Evolutionary conservation across 768 basidiomycete genomes (phyloP).

Genomic region (Leccinellum luteum): DNA sequence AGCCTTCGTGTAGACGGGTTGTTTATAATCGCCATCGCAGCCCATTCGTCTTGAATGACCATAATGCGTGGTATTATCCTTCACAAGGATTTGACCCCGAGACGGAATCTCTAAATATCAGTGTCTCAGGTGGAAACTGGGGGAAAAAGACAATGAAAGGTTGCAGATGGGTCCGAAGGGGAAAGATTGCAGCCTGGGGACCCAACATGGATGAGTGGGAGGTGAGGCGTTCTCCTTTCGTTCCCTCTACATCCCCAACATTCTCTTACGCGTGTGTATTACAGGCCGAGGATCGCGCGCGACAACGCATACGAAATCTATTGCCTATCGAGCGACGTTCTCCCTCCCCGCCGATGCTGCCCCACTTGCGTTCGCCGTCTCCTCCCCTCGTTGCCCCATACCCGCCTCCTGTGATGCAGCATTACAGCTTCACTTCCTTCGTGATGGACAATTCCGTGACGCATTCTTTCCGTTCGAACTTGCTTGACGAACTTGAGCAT

Average conservation of each 20-base stretch:
- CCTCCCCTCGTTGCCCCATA: conserved; percentile 80
- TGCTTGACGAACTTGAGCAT: conserved; percentile 77
- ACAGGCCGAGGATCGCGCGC: conserved; percentile 80
- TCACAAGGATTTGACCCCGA: conserved; percentile 71
- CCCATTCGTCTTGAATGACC: conserved; percentile 61
- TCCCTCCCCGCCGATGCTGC: conserved; percentile 67
- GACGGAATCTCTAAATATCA: conserved; percentile 50
- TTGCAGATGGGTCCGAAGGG: conserved; percentile 79
- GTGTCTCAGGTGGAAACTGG: conserved; percentile 71
- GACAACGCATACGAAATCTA: conserved; percentile 72
- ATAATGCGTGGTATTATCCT: conserved; percentile 82
- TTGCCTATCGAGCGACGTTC: conserved; percentile 61
- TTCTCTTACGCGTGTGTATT: conserved; percentile 10
- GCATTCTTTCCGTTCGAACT: conserved; percentile 75
- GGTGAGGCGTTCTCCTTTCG: conserved; percentile 38
- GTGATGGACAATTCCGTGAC: conserved; percentile 84
- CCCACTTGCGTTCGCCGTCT: conserved; percentile 76
- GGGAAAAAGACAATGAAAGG: conserved; percentile 73
- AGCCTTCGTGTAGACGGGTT: neutral
- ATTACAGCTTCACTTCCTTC: conserved; percentile 77
- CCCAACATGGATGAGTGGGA: conserved; percentile 85
- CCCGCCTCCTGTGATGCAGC: conserved; percentile 60
- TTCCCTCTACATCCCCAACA: neutral
- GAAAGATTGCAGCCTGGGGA: conserved; percentile 83
- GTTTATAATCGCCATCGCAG: conserved; percentile 21